Evolutionary conservation across 805 yeast species (phyloP).

Genomic region (Priceomyces medius): DNA sequence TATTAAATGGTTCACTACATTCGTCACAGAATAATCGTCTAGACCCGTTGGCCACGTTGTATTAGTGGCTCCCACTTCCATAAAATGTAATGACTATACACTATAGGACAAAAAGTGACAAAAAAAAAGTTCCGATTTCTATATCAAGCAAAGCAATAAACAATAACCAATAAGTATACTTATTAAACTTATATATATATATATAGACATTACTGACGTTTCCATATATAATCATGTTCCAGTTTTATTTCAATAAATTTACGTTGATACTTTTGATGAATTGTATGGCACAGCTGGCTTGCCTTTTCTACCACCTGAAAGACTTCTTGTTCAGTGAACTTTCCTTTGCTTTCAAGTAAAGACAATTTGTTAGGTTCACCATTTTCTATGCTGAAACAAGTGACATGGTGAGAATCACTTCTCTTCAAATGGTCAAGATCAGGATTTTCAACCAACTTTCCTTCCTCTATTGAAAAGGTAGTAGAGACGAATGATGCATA

Average conservation of each 20-base stretch:
- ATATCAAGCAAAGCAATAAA: not conserved
- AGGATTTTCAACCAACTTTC: constrained; percentile 45
- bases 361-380: constrained; percentile 55
- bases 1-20: constrained; percentile 21
- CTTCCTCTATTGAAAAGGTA: constrained; percentile 39
- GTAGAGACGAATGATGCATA: constrained; percentile 60
- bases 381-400: constrained; percentile 57
- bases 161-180: not conserved
- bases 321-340: constrained; percentile 57
- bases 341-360: constrained; percentile 72
- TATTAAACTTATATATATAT: not conserved
- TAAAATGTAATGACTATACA: too few species aligned
- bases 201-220: constrained; percentile 9
- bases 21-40: constrained; percentile 22
- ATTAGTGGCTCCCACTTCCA: too few species aligned
- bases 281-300: constrained; percentile 43
- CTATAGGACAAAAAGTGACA: too few species aligned
- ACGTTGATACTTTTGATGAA: constrained; percentile 48
- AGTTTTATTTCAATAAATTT: constrained; percentile 48
- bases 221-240: constrained; percentile 61
- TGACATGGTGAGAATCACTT: constrained; percentile 61
- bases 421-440: constrained; percentile 37
- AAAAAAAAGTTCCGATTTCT: too few species aligned
- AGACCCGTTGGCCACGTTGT: constrained; percentile 46
- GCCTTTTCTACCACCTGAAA: constrained; percentile 53